Conservation (phyloP, 2,329 filamentous ascomycete genomes). For the Colletotrichum tropicale region DNA sequence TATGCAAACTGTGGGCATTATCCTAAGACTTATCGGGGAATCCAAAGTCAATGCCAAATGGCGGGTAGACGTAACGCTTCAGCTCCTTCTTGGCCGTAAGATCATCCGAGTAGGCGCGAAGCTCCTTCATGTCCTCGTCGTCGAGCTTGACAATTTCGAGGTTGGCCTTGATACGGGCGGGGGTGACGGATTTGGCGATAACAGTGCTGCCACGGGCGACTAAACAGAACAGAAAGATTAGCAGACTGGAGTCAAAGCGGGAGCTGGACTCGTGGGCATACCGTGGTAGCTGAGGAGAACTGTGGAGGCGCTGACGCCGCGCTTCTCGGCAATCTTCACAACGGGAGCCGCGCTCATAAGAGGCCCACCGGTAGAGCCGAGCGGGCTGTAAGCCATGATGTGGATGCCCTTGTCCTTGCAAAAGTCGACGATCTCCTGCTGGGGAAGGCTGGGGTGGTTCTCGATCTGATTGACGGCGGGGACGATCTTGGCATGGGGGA, state of each 20-base stretch:
- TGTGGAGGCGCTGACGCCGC: slow-evolving; percentile 62
- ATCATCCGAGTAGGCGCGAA: slow-evolving; percentile 59
- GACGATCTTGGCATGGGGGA: slow-evolving; percentile 54
- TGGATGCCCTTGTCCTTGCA: slow-evolving; percentile 73
- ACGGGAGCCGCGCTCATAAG: slow-evolving; percentile 67
- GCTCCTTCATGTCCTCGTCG: slow-evolving; percentile 62
- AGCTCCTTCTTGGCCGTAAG: slow-evolving; percentile 55
- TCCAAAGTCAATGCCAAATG: slow-evolving; percentile 71
- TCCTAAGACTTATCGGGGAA: slow-evolving; percentile 68
- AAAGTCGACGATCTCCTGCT: slow-evolving; percentile 73
- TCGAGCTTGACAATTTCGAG: slow-evolving; percentile 69
- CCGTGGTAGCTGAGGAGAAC: slow-evolving; percentile 76
- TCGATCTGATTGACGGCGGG: slow-evolving; percentile 77
- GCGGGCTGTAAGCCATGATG: slow-evolving; percentile 74
- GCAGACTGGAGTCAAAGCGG: background rate
- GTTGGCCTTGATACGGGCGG: slow-evolving; percentile 73
- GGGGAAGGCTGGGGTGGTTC: slow-evolving; percentile 73
- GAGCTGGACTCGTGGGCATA: slow-evolving; percentile 41
- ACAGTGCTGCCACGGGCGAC: slow-evolving; percentile 73
- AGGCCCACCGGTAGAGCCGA: slow-evolving; percentile 68
- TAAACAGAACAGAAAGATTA: slow-evolving; percentile 31
- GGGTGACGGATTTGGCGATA: slow-evolving; percentile 74
- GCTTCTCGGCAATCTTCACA: slow-evolving; percentile 68
- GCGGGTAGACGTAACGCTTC: slow-evolving; percentile 70
- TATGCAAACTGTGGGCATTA: background rate